A percentile compares a stretch with the other conserved stretches of the same genome.
Conservation (phyloP, 176 grass and related monocot species). For the Aegilops speltoides region DNA sequence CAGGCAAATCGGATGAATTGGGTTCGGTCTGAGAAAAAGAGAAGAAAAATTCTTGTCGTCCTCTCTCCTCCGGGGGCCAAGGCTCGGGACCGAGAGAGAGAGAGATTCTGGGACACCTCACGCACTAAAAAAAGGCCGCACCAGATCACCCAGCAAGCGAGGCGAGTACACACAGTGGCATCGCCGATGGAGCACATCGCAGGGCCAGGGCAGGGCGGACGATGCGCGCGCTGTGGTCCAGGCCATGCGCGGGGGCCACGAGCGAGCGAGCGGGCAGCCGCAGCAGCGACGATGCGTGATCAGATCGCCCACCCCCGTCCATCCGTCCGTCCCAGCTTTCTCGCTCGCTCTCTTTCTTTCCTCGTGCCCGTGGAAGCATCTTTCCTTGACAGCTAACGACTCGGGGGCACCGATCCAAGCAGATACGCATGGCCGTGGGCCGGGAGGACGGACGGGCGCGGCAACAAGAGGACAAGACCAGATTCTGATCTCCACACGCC, state of each 20-base stretch:
- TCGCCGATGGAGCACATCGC: background rate
- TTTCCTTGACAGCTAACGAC: constrained; percentile 44
- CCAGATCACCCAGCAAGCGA: background rate
- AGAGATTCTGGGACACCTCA: background rate
- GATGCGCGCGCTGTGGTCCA: background rate
- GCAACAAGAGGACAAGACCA: constrained; percentile 38
- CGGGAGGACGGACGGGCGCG: background rate
- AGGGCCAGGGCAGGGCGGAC: background rate
- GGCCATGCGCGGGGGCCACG: background rate
- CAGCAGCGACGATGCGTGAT: constrained; percentile 1
- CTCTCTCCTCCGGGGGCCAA: too few relatives aligned
- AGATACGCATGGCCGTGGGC: constrained; percentile 23
- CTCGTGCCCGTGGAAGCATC: background rate
- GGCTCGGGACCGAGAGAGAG: too few relatives aligned
- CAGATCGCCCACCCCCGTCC: background rate
- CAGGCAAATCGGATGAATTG: too few relatives aligned
- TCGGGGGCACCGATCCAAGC: constrained; percentile 37
- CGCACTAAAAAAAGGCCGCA: background rate
- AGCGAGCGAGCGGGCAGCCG: background rate
- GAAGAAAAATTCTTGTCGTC: too few relatives aligned
- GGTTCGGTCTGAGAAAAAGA: too few relatives aligned
- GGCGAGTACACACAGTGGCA: too few relatives aligned
- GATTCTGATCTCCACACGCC: constrained; percentile 34
- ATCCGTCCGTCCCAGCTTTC: background rate
- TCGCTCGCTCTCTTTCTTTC: background rate